These are phyloP conservation scores for Papilionanthe hybrid DNA, from an alignment of 116 monocot species.

Conservation along the genomic window DNA sequence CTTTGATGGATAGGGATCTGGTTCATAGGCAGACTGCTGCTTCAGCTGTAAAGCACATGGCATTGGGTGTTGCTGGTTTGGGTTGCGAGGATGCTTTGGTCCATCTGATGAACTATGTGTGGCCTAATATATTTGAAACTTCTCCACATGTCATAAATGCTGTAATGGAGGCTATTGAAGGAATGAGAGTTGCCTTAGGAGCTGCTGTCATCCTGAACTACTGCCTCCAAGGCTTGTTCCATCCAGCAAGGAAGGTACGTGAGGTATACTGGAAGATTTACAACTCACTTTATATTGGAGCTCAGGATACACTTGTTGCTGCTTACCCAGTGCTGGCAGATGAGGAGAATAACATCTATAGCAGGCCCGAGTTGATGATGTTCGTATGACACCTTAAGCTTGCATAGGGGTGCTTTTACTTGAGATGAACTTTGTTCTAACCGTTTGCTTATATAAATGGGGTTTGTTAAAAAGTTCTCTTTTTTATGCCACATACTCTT, in stretches of 20 bases:
- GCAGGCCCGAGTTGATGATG: conserved; percentile 80
- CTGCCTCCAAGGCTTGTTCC: conserved; percentile 95
- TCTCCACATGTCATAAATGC: conserved; percentile 98
- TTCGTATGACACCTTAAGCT: conserved; percentile 36
- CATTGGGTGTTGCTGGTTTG: conserved; percentile 90
- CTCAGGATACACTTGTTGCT: conserved; percentile 91
- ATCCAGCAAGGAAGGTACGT: conserved; percentile 89
- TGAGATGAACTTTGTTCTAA: neutral
- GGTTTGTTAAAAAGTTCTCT: neutral
- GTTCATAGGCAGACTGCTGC: conserved; percentile 98
- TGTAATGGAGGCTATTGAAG: conserved; percentile 97
- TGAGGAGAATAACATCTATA: conserved; percentile 58
- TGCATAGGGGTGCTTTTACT: conserved; percentile 5
- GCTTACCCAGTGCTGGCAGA: conserved; percentile 79
- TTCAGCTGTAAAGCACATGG: conserved; percentile 99
- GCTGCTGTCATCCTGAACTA: conserved; percentile 83
- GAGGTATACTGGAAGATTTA: conserved; percentile 99
- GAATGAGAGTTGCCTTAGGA: conserved; percentile 93
- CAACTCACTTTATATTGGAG: conserved; percentile 89
- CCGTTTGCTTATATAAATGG: neutral
- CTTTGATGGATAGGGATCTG: conserved; percentile 90
- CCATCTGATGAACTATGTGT: conserved; percentile 90
- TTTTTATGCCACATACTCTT: neutral
- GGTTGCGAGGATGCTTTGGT: conserved; percentile 96
- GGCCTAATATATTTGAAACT: conserved; percentile 98